Conservation (phyloP, 495 filamentous ascomycete species). For the Coniosporium apollinis region DNA sequence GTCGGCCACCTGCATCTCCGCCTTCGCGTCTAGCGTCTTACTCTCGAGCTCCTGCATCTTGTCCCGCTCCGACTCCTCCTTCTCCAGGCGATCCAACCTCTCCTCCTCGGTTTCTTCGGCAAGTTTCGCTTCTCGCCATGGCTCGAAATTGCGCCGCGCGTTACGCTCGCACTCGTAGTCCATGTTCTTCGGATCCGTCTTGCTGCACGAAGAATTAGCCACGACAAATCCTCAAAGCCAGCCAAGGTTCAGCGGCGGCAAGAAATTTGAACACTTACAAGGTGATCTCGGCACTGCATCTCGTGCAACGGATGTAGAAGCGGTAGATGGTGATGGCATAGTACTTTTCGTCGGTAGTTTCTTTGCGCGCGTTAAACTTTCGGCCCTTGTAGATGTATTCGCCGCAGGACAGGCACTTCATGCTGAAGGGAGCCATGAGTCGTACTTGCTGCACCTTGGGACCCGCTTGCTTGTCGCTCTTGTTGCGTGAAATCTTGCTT, state of each 20-base stretch:
- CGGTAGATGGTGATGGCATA: constrained; percentile 75
- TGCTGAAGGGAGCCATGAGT: constrained; percentile 92
- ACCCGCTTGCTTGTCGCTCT: constrained; percentile 50
- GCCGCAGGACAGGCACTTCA: constrained; percentile 46
- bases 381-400: constrained; percentile 95
- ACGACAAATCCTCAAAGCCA: too few relatives aligned
- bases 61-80: constrained; percentile 48
- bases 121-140: constrained; percentile 51
- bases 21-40: constrained; percentile 82
- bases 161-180: constrained; percentile 80
- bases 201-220: too few relatives aligned
- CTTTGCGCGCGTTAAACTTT: constrained; percentile 95
- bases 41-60: constrained; percentile 67
- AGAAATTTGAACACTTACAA: too few relatives aligned
- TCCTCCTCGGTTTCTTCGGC: constrained; percentile 72
- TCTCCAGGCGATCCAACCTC: constrained; percentile 65
- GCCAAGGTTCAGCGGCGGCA: too few relatives aligned
- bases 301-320: constrained; percentile 90
- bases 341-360: constrained; percentile 86
- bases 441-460: constrained; percentile 78
- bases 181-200: constrained; percentile 87
- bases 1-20: constrained; percentile 95
- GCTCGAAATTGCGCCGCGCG: constrained; percentile 84
- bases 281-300: constrained; percentile 77
- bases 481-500: constrained; percentile 54